Base-by-base conservation (phyloP, 495 filamentous ascomycete species). In the Hypoxylon lenormandii region DNA sequence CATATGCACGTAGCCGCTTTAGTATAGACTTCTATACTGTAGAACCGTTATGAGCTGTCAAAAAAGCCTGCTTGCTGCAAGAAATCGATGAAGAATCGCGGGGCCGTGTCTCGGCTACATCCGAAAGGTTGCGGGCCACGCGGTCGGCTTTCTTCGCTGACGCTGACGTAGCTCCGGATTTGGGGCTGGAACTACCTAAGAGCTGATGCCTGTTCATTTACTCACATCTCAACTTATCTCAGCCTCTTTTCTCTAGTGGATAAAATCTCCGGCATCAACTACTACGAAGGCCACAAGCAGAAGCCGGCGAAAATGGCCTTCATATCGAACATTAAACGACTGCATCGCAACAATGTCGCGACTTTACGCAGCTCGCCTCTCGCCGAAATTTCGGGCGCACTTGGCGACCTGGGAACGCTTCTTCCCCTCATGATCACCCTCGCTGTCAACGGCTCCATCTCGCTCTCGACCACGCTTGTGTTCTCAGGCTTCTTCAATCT, bases 391-490 rank as follows among this genome's bases (percentile, higher is more conserved):
- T 94, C 93, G 10, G 94, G 94, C 43, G 89, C 93, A 0, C 82
- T 98, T 12, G 94, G 94, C 56, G 94, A 98, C 78, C 82, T 97
- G 15, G 94, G 94, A 22, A 97, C 93, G 3, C 86, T 98, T 23
- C 87, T 98, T 7, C 94, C 94, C 15, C 85, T 97, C 51, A 89
- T 94, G 78, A 89, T 96, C 59, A 91, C 93, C 2, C 87, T 97
- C 3, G 87, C 92, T 0, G 74, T 91, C 15, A 88, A 90, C 50
- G 80, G 84, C 16, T 91, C 88, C 1, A 91, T 98, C 64, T 90
- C 90, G 30, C 86, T 98, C 0, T 85, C 92, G 28, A 88, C 89
- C 49, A 97, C 94, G 0, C 84, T 98, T 1, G 85, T 97, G 4
- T 96, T 97, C 76, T 91, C 91, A 0, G 94, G 94, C 1, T 64